Base-by-base conservation (phyloP, 2,329 filamentous ascomycete genomes). In the Coniochaeta sp. region DNA sequence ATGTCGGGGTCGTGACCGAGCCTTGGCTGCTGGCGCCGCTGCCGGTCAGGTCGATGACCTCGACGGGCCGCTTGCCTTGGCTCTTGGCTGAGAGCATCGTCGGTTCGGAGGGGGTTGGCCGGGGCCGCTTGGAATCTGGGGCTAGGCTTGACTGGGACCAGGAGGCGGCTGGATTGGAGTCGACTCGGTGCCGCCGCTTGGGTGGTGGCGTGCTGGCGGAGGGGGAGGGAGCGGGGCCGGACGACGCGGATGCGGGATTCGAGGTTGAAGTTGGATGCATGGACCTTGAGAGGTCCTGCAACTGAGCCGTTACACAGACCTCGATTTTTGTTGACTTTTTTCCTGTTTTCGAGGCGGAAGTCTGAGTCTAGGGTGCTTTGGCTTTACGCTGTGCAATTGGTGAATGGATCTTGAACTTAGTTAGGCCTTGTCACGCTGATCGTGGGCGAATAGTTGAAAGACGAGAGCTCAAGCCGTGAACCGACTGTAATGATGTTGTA, bases 41-140 rank as follows among this genome's bases (percentile, higher is more conserved):
- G 44, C 70, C 73, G 54, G 79, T 83, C 65, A 84, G 75, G 67
- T 79, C 77, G 62, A 81, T 74, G 59, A 74, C 65, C 62, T 74
- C 71, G 34, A 36, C 54, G 44, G 72, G 72, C 62, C 71, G 71
- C 61, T 76, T 77, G 64, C 74, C 72, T 55, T 68, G 65, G 54
- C 64, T 63, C 62, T 72, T 72, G 62, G 67, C 64, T 26, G 68
- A 72, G 69, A 73, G 65, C 7, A 43, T 61, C 50, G 31, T 16
- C 44, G n/a, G 57, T 52, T 24, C 43, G n/a, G 54, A 43, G 52
- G 26, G 33, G 24, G 59, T 38, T 36, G 59, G 47, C 59, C 58
- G 62, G 58, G 40, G 58, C 36, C 71, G 69, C 64, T 73, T 73
- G 26, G 63, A 63, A 40, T 68, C 66, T n/a, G 70, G 67, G 6